Percentiles rank a stretch among this genome's conserved stretches.
Conservation (phyloP, 2,329 filamentous ascomycete genomes). For the Paraphaeosphaeria sporulosa region DNA sequence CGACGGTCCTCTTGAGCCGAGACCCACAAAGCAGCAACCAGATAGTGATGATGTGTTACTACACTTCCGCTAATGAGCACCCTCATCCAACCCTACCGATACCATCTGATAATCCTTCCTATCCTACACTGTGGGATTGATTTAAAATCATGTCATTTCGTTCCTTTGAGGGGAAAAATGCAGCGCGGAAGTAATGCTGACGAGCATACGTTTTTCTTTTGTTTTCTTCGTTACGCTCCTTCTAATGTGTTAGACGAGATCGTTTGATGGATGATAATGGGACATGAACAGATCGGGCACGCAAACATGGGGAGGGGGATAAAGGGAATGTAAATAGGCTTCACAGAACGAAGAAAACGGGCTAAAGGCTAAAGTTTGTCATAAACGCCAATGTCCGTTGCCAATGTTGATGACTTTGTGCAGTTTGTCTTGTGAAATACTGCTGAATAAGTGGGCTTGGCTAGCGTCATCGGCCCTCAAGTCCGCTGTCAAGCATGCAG, state of each 20-base stretch:
- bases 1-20: neutral
- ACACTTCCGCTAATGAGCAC: constrained; percentile 3
- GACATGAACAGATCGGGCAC: constrained; percentile 6
- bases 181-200: constrained; percentile 25
- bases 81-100: constrained; percentile 2
- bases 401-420: neutral
- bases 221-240: constrained; percentile 25
- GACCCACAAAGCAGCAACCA: neutral
- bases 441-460: constrained; percentile 17
- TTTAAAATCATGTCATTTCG: constrained; percentile 26
- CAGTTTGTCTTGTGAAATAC: neutral
- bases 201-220: constrained; percentile 21
- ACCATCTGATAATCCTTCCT: constrained; percentile 5
- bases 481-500: constrained; percentile 13
- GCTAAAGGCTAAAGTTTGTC: neutral
- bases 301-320: neutral
- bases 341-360: neutral
- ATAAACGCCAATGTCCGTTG: neutral
- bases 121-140: constrained; percentile 16
- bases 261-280: constrained; percentile 10
- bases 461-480: constrained; percentile 30
- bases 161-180: constrained; percentile 13
- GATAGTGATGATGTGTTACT: neutral
- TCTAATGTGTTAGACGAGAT: constrained; percentile 5
- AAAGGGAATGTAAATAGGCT: constrained; percentile 10